Percentiles rank a stretch among this genome's conserved stretches.
These are phyloP conservation scores for Plenodomus tracheiphilus DNA, from an alignment of 2,329 filamentous ascomycete genomes.

Conservation along the genomic window DNA sequence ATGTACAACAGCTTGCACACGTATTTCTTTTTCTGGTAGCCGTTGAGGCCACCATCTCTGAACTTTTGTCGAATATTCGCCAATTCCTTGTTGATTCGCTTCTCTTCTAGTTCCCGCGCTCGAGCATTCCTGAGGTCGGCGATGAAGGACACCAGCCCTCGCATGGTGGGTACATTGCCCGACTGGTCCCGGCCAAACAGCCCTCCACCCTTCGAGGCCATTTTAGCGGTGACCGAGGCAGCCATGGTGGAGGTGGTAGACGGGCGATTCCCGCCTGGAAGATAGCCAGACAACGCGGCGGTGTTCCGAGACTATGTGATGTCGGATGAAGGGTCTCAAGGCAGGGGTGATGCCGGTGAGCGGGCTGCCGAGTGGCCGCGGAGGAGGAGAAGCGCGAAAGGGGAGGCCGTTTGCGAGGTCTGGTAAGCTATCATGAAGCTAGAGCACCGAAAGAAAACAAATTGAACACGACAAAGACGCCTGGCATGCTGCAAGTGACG, in stretches of 20 bases:
- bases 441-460: neutral
- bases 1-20: constrained; percentile 99
- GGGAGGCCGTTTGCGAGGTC: constrained; percentile 14
- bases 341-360: constrained; percentile 31
- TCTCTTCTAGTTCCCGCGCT: constrained; percentile 94
- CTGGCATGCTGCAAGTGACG: constrained; percentile 25
- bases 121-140: constrained; percentile 93
- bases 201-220: constrained; percentile 44
- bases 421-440: neutral
- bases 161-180: constrained; percentile 48
- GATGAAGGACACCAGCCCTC: constrained; percentile 91
- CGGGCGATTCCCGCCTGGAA: constrained; percentile 39
- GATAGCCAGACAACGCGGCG: constrained; percentile 33
- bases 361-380: constrained; percentile 20
- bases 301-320: constrained; percentile 6
- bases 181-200: constrained; percentile 48
- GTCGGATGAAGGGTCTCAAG: constrained; percentile 12
- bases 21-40: constrained; percentile 99
- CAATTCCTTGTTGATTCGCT: constrained; percentile 98
- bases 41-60: constrained; percentile 90
- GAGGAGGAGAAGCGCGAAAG: constrained; percentile 22
- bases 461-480: constrained; percentile 3
- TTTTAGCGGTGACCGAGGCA: constrained; percentile 35
- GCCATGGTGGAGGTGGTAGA: constrained; percentile 28
- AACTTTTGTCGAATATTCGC: constrained; percentile 99